A percentile compares a stretch with the other conserved stretches of the same genome.
Conservation (phyloP, 2,329 filamentous ascomycete species). For the Beauveria australis region DNA sequence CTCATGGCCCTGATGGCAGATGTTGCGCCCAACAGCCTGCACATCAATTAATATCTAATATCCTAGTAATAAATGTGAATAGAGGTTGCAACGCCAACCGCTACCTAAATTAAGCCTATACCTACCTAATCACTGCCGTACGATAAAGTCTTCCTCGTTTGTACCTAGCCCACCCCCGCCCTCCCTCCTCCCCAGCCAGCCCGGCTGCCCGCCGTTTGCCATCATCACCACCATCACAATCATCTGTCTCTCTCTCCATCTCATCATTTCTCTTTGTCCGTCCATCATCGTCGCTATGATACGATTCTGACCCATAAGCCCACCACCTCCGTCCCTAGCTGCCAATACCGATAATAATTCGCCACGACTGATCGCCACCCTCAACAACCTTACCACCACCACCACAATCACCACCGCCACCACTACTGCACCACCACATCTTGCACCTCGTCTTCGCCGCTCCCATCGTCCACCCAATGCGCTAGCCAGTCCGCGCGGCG, state of each 20-base stretch:
- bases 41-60: too few relatives aligned
- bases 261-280: background rate
- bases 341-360: background rate
- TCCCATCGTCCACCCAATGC: background rate
- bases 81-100: too few relatives aligned
- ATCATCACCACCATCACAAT: background rate
- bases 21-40: background rate
- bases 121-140: too few relatives aligned
- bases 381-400: background rate
- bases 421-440: background rate
- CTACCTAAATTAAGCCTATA: too few relatives aligned
- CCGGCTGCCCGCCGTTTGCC: background rate
- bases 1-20: background rate
- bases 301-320: background rate
- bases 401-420: background rate
- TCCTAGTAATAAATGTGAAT: too few relatives aligned
- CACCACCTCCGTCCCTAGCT: background rate
- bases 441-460: background rate
- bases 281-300: background rate
- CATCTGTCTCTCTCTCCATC: background rate
- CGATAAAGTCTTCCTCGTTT: too few relatives aligned
- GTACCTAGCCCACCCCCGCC: background rate
- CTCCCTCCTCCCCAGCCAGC: background rate
- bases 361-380: background rate
- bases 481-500: slow-evolving; percentile 1